Percentiles rank a stretch among this genome's conserved stretches.
Evolutionary conservation across 1,284 basidiomycete genomes (phyloP).

Genomic region (Xanthoconium separans): DNA sequence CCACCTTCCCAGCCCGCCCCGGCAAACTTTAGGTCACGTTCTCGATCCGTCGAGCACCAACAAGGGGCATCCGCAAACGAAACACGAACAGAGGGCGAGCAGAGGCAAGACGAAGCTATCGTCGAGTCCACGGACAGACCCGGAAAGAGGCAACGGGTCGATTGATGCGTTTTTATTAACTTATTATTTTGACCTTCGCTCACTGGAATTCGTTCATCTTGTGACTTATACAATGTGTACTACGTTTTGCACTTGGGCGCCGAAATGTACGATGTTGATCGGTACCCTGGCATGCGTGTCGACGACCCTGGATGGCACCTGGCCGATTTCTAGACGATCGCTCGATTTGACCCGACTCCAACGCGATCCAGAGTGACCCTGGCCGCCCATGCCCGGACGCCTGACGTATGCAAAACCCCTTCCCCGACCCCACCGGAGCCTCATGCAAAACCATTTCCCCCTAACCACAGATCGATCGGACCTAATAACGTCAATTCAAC

Average conservation of each 20-base stretch:
- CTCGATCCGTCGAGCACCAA: conserved; percentile 28
- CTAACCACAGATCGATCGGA: no score
- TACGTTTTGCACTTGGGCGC: background rate
- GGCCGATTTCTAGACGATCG: no score
- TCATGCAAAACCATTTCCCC: no score
- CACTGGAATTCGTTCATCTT: conserved; percentile 10
- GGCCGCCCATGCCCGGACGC: no score
- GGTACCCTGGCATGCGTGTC: no score
- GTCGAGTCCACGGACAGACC: conserved; percentile 25
- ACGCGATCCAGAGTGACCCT: no score
- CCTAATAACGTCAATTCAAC: no score
- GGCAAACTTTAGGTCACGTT: conserved; percentile 21
- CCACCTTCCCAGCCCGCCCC: conserved; percentile 17
- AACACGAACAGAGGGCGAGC: conserved; percentile 20
- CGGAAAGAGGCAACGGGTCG: conserved; percentile 28
- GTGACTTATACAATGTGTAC: conserved; percentile 14
- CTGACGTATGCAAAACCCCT: no score
- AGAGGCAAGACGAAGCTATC: conserved; percentile 15
- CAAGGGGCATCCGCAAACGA: conserved; percentile 20
- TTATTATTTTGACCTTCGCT: conserved; percentile 24
- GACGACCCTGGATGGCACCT: no score
- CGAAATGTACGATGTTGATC: no score
- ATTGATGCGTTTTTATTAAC: conserved; percentile 22
- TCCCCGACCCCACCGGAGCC: no score
- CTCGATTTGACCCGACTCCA: no score